Evolutionary conservation across 495 filamentous ascomycete genomes (phyloP), one percentile per base, ranked within the genome.

Genomic region (Penicillium ucsense): DNA sequence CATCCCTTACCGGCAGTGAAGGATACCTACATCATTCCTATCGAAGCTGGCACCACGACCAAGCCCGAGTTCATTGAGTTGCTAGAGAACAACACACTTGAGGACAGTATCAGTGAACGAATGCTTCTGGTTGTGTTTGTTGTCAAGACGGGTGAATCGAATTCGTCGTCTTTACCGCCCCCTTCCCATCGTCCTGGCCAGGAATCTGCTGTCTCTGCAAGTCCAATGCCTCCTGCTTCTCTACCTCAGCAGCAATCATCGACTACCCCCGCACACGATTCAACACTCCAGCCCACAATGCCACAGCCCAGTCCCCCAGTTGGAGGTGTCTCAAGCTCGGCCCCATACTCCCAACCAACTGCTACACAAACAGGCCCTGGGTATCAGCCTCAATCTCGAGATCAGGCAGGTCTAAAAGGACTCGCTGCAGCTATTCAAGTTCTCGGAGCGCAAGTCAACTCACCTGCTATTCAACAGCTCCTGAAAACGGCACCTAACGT

Each of bases 111-210:
- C 9, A 65, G 79, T 1, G 80, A 88, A 48, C 83, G 84, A 6
- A 77, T 85, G 63, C 73, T 95, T 29, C 74, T 94, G 10, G 75
- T 85, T 44, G 81, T 85, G 6, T 84, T 94, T 50, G 86, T 92
- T 7, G 80, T 85, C 52, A 79, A 85, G 42, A 74, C 64, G 0
- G 49, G 64, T 35, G 67, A 71, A 6, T 71, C 68, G 5, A 63
- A 68, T 53, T 53, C 71, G 42, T 47, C 66, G 29, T 70, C 79
- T 38, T 58, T 73, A 35, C 60, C 71, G 55, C 66, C 73, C 32
- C 62, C 71, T n/a, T 69, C 71, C 12, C 66, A 62, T 42, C 71
- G 60, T 44, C 59, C 58, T 29, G 70, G 63, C 48, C 64, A 69
- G 47, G 66, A 71, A 48, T 64, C 66, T 1, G 47, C 49, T 8